Evolutionary conservation across 2,329 filamentous ascomycete genomes (phyloP).

Genomic region (Colletotrichum spaethianum): DNA sequence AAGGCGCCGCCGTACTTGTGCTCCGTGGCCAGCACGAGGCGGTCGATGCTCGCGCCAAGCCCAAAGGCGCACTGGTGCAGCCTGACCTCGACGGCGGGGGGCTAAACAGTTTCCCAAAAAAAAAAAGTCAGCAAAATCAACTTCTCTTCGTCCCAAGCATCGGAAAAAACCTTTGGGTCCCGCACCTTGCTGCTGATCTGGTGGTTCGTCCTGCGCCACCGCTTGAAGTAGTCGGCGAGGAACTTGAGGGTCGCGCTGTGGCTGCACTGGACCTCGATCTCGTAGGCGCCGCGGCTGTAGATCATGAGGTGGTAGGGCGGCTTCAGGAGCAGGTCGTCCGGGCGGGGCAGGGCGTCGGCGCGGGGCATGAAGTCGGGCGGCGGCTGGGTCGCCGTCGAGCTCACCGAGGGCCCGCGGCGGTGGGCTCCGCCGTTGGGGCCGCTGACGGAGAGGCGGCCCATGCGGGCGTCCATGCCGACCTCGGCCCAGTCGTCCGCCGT

Average conservation of each 20-base stretch:
- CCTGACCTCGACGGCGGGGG: constrained; percentile 57
- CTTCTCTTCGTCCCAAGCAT: no score
- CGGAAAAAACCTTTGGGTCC: not conserved
- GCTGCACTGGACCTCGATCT: constrained; percentile 61
- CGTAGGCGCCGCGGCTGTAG: constrained; percentile 45
- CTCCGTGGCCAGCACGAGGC: constrained; percentile 55
- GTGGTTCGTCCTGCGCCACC: constrained; percentile 62
- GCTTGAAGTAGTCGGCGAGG: constrained; percentile 61
- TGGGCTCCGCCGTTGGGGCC: constrained; percentile 27
- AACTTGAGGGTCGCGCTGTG: constrained; percentile 62
- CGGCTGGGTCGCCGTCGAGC: not conserved
- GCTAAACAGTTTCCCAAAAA: constrained; percentile 48
- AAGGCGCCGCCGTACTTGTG: constrained; percentile 50
- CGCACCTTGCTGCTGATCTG: constrained; percentile 53
- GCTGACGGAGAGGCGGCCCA: constrained; percentile 43
- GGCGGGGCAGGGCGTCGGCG: constrained; percentile 57
- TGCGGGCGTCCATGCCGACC: constrained; percentile 52
- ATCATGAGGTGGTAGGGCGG: constrained; percentile 65
- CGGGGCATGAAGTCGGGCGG: constrained; percentile 56
- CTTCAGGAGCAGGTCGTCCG: constrained; percentile 61
- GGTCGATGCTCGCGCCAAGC: constrained; percentile 60
- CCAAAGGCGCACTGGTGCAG: constrained; percentile 62
- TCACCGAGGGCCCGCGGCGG: constrained; percentile 3
- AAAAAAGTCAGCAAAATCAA: not conserved
- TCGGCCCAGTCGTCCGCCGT: constrained; percentile 61